phyloP scores from a whole-genome alignment of 2,329 filamentous ascomycete species.

The Metarhizium humberi region DNA sequence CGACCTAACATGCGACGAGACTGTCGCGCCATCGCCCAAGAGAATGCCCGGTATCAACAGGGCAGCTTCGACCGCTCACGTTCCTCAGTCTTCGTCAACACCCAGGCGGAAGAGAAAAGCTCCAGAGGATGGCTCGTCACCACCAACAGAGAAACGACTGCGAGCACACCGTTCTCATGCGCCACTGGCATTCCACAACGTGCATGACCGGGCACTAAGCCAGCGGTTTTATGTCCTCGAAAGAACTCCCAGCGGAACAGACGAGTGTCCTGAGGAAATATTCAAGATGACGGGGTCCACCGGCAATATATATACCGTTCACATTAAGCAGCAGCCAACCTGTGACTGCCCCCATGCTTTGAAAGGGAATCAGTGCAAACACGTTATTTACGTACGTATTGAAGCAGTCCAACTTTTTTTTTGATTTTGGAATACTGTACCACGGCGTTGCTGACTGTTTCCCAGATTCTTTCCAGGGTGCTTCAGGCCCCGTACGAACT shows the following conservation, averaged over 20 bases:
- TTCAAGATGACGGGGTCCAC: constrained; percentile 54
- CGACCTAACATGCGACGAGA: constrained; percentile 3
- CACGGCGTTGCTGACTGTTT: neutral
- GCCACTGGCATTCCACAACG: constrained; percentile 25
- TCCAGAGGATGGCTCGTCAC: neutral
- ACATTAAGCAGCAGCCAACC: constrained; percentile 37
- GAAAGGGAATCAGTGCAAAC: constrained; percentile 54
- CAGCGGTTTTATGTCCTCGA: constrained; percentile 39
- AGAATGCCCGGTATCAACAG: too few species aligned
- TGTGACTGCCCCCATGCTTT: constrained; percentile 48
- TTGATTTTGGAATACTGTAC: neutral
- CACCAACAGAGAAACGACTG: constrained; percentile 24
- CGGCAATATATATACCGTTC: constrained; percentile 55
- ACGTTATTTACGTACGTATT: constrained; percentile 46
- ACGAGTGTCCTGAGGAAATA: constrained; percentile 36
- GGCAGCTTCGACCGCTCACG: too few species aligned
- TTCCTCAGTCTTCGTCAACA: constrained; percentile 1
- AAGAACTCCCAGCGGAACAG: constrained; percentile 25
- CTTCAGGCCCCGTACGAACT: constrained; percentile 46
- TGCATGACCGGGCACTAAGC: constrained; percentile 29
- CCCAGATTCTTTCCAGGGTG: constrained; percentile 46
- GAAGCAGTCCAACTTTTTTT: neutral
- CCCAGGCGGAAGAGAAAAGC: constrained; percentile 10
- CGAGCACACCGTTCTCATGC: constrained; percentile 19
- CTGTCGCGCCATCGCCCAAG: neutral